These are phyloP conservation scores for Isatis tinctoria DNA, from an alignment of 345 rosid genomes.

Conservation along the genomic window DNA sequence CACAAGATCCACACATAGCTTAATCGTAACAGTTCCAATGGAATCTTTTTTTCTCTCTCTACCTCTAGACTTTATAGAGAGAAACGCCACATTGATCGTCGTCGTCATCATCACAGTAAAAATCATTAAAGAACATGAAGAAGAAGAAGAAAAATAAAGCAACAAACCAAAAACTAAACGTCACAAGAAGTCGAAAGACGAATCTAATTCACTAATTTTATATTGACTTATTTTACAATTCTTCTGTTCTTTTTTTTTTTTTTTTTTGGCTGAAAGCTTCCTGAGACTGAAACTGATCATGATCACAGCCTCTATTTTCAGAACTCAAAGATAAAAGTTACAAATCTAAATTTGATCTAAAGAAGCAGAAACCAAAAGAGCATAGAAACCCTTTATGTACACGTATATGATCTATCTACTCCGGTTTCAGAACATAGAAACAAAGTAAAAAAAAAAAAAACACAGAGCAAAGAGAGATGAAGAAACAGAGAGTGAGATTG, in stretches of 20 bases:
- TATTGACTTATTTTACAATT: background rate
- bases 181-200: constrained; percentile 20
- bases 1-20: constrained; percentile 47
- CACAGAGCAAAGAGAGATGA: background rate
- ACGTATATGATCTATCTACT: constrained; percentile 35
- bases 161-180: constrained; percentile 1
- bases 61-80: background rate
- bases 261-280: background rate
- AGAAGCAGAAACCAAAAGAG: constrained; percentile 13
- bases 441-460: background rate
- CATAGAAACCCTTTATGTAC: constrained; percentile 39
- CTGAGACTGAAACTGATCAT: constrained; percentile 5
- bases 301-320: background rate
- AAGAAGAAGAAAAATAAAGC: background rate
- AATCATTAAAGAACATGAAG: background rate
- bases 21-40: constrained; percentile 47
- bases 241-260: background rate
- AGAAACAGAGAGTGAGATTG: background rate
- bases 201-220: constrained; percentile 21
- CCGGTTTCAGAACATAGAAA: constrained; percentile 5
- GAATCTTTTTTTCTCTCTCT: constrained; percentile 38
- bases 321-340: constrained; percentile 20
- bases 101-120: constrained; percentile 1
- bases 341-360: constrained; percentile 8
- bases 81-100: constrained; percentile 20